A percentile compares a stretch with the other conserved stretches of the same genome.
phyloP scores from a whole-genome alignment of 306 rosid species.

The Lathyrus aphaca region DNA sequence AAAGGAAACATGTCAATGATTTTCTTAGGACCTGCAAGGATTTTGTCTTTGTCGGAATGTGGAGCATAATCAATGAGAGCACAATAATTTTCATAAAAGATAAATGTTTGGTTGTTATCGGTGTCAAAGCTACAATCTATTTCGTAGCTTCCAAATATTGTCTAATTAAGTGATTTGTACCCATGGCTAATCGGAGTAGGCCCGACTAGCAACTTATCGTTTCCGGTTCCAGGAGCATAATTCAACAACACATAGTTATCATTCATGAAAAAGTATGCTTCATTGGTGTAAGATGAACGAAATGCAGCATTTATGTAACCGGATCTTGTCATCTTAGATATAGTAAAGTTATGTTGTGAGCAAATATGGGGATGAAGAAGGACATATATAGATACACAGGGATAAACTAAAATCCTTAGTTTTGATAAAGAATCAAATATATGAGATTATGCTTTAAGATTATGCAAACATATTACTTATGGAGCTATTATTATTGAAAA shows the following conservation, averaged over 20 bases:
- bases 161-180: background rate
- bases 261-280: conserved; percentile 1
- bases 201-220: background rate
- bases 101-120: background rate
- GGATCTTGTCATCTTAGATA: background rate
- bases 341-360: no score
- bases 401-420: no score
- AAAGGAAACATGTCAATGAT: no score
- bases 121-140: background rate
- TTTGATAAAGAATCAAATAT: no score
- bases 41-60: background rate
- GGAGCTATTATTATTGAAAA: no score
- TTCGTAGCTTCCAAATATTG: background rate
- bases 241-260: background rate
- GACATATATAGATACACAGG: no score
- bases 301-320: background rate
- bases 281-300: background rate
- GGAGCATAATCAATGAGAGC: background rate
- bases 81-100: background rate
- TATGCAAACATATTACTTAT: no score
- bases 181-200: background rate
- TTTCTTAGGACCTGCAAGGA: no score
- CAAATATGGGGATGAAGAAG: no score
- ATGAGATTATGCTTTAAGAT: no score
- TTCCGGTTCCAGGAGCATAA: background rate